Conservation (phyloP, 805 yeast genomes). For the Starmerella vaccinii region DNA sequence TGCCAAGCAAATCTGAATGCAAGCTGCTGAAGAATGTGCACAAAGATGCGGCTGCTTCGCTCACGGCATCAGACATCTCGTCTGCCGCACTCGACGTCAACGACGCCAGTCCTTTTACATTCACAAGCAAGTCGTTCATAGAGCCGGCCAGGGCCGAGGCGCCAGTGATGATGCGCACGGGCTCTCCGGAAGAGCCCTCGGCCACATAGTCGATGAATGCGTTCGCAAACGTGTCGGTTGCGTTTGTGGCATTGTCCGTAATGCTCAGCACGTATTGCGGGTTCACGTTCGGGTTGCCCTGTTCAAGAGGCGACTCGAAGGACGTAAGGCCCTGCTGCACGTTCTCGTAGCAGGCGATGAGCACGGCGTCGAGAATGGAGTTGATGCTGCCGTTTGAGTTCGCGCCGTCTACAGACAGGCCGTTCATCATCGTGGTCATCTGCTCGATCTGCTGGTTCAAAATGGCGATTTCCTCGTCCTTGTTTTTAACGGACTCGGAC, state of each 20-base stretch:
- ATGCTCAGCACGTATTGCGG: conserved; percentile 59
- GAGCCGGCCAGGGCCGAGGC: conserved; percentile 55
- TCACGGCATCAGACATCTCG: conserved; percentile 41
- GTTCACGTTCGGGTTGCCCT: conserved; percentile 67
- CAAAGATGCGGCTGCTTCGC: conserved; percentile 50
- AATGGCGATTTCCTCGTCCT: conserved; percentile 69
- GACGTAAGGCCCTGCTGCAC: conserved; percentile 63
- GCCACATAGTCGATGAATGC: conserved; percentile 65
- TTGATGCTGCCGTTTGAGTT: conserved; percentile 16
- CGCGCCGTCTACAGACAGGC: conserved; percentile 30
- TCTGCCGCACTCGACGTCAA: conserved; percentile 44
- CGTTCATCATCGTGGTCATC: conserved; percentile 61
- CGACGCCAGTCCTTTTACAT: conserved; percentile 56
- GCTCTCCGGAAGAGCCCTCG: conserved; percentile 63
- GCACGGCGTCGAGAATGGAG: conserved; percentile 57
- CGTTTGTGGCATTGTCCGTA: conserved; percentile 56
- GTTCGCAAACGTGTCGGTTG: conserved; percentile 71
- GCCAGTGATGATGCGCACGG: conserved; percentile 45
- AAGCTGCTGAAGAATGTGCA: conserved; percentile 53
- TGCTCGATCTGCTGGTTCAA: conserved; percentile 50
- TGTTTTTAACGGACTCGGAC: conserved; percentile 41
- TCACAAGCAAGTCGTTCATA: conserved; percentile 51
- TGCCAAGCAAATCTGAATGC: conserved; percentile 43
- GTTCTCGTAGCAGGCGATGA: conserved; percentile 57
- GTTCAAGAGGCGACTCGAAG: conserved; percentile 64